Percentiles rank a stretch among this genome's conserved stretches.
These are phyloP conservation scores for Aspergillus sp. DNA, from an alignment of 2,329 filamentous ascomycete species.

Conservation along the genomic window DNA sequence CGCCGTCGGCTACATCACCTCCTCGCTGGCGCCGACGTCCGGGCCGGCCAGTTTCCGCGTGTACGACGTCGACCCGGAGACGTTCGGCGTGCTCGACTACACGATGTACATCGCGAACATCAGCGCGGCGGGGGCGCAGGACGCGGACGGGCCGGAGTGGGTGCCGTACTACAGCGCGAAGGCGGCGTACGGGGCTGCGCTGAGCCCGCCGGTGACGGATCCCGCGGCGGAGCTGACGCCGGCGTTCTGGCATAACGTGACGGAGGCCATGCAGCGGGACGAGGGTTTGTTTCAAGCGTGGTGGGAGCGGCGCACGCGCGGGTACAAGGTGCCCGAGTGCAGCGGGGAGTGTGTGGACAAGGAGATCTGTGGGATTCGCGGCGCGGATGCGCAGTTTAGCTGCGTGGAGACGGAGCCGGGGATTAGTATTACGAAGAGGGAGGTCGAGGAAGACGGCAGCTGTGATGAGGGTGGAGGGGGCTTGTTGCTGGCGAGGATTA, in stretches of 20 bases:
- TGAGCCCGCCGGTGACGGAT: constrained; percentile 34
- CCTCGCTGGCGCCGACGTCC: constrained; percentile 47
- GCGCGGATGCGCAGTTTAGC: constrained; percentile 44
- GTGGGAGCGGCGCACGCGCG: constrained; percentile 40
- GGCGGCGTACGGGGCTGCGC: constrained; percentile 42
- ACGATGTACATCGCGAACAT: constrained; percentile 49
- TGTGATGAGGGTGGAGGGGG: constrained; percentile 1
- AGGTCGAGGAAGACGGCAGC: constrained; percentile 2
- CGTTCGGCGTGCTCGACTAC: constrained; percentile 46
- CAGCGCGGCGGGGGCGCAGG: constrained; percentile 35
- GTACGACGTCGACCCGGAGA: constrained; percentile 49
- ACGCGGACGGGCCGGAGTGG: constrained; percentile 46
- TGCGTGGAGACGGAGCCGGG: constrained; percentile 35
- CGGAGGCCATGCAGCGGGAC: constrained; percentile 39
- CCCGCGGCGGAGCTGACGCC: constrained; percentile 41
- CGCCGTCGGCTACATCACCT: constrained; percentile 46
- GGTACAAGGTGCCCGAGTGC: constrained; percentile 36
- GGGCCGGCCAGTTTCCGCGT: constrained; percentile 50
- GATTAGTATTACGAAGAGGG: constrained; percentile 25
- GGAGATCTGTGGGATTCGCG: constrained; percentile 47
- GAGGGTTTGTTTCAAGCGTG: constrained; percentile 39
- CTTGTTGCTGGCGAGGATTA: constrained; percentile 9
- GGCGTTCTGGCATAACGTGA: constrained; percentile 52
- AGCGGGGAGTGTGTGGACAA: constrained; percentile 33
- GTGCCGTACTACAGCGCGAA: constrained; percentile 49